Conservation (phyloP, 441 rosid genomes). For the Gossypium schwendimanii region DNA sequence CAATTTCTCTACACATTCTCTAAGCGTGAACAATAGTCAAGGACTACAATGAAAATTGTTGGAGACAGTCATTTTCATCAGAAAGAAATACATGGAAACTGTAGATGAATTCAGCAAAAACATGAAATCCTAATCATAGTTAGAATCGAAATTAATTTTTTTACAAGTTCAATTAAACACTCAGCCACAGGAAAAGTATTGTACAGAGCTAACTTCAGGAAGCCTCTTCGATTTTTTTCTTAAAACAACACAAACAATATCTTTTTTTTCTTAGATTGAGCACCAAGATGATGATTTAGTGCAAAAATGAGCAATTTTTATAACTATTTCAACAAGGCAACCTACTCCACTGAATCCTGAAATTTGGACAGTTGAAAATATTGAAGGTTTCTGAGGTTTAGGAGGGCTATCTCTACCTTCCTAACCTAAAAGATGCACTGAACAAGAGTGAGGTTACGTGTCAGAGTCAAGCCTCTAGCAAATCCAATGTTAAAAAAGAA, state of each 20-base stretch:
- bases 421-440: not conserved
- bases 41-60: slow-evolving; percentile 26
- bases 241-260: not conserved
- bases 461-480: not conserved
- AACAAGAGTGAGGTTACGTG: not conserved
- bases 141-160: not conserved
- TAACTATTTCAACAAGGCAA: not conserved
- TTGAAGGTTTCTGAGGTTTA: not conserved
- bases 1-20: slow-evolving; percentile 95
- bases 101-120: not conserved
- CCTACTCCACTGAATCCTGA: not conserved
- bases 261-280: not conserved
- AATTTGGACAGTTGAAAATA: not conserved
- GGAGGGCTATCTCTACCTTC: not conserved
- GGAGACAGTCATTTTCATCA: not conserved
- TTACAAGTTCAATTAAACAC: not conserved
- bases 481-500: not conserved
- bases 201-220: not conserved
- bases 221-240: not conserved
- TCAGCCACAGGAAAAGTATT: not conserved
- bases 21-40: slow-evolving; percentile 68
- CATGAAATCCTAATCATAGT: not conserved
- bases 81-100: not conserved
- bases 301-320: not conserved
- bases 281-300: not conserved